A percentile compares a stretch with the other conserved stretches of the same genome.
These are phyloP conservation scores for Mycena galopus DNA, from an alignment of 768 basidiomycete genomes.

Conservation along the genomic window DNA sequence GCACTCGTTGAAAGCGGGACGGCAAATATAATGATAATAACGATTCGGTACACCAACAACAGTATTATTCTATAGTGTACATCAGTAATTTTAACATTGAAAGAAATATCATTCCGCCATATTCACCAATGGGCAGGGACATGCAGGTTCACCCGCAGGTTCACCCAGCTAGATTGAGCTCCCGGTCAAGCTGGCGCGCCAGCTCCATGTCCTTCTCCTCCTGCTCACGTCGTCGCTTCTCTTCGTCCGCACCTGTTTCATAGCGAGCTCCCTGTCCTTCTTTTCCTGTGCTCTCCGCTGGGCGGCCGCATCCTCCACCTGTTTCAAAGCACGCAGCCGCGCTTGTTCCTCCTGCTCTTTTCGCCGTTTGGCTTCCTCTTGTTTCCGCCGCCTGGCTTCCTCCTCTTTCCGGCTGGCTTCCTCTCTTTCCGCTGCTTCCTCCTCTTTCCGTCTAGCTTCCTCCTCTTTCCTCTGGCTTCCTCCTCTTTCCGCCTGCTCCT, in stretches of 20 bases:
- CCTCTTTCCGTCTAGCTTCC: too few relatives aligned
- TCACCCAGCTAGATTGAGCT: conserved; percentile 59
- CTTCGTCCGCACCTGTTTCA: conserved; percentile 53
- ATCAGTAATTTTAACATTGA: conserved; percentile 48
- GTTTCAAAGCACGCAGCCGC: conserved; percentile 48
- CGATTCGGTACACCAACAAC: not conserved
- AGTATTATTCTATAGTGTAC: conserved; percentile 12
- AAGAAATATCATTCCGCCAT: not conserved
- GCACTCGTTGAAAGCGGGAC: conserved; percentile 44
- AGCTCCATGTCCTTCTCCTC: conserved; percentile 48
- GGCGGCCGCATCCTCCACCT: conserved; percentile 56
- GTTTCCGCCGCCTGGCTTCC: too few relatives aligned
- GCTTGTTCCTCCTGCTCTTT: conserved; percentile 42
- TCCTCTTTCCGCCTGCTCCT: too few relatives aligned
- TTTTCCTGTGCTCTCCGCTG: conserved; percentile 42
- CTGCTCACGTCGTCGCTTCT: conserved; percentile 38
- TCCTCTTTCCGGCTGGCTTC: too few relatives aligned
- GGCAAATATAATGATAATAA: conserved; percentile 33
- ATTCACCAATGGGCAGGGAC: conserved; percentile 45
- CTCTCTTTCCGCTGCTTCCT: too few relatives aligned
- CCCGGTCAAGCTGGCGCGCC: conserved; percentile 61
- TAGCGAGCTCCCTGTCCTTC: conserved; percentile 45
- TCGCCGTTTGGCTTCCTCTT: too few relatives aligned
- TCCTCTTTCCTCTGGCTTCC: too few relatives aligned
- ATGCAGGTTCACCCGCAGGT: not conserved